These are phyloP conservation scores for Phytophthora pluvialis DNA, from an alignment of 352 stramenopile genomes.

Conservation along the genomic window DNA sequence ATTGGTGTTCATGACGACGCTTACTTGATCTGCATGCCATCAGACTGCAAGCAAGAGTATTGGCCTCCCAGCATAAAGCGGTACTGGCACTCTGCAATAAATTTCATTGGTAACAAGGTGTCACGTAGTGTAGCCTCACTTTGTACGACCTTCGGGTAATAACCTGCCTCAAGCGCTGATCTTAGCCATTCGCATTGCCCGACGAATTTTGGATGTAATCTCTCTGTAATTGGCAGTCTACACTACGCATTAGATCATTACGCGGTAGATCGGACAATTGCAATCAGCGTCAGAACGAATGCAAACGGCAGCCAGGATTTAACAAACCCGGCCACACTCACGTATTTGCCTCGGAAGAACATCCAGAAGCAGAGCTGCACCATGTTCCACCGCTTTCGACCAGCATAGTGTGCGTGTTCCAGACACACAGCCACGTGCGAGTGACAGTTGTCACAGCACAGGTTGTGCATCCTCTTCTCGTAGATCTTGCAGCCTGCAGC, in stretches of 20 bases:
- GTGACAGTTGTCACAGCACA: slow-evolving; percentile 98
- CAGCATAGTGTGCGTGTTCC: slow-evolving; percentile 59
- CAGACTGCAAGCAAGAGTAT: too few species aligned
- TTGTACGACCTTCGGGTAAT: too few species aligned
- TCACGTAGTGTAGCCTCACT: too few species aligned
- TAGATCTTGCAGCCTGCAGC: slow-evolving; percentile 92
- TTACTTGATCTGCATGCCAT: too few species aligned
- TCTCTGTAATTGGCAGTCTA: too few species aligned
- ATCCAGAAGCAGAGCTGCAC: slow-evolving; percentile 85
- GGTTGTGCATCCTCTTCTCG: slow-evolving; percentile 94
- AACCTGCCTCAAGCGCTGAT: too few species aligned
- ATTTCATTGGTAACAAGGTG: too few species aligned
- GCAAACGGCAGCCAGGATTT: slow-evolving; percentile 52
- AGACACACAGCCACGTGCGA: slow-evolving; percentile 93
- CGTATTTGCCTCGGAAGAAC: slow-evolving; percentile 73
- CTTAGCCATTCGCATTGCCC: too few species aligned
- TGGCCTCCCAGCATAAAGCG: too few species aligned
- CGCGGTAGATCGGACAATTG: slow-evolving; percentile 31
- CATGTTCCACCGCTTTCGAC: slow-evolving; percentile 79
- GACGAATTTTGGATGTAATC: too few species aligned
- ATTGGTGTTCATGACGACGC: too few species aligned
- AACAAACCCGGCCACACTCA: slow-evolving; percentile 40
- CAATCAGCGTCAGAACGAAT: slow-evolving; percentile 37
- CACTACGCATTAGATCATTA: slow-evolving; percentile 9
- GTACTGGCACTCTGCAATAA: too few species aligned